Percentiles rank a stretch among this genome's conserved stretches.
phyloP scores from a whole-genome alignment of 495 filamentous ascomycete genomes.

The Melanomma pulvis-pyrius region DNA sequence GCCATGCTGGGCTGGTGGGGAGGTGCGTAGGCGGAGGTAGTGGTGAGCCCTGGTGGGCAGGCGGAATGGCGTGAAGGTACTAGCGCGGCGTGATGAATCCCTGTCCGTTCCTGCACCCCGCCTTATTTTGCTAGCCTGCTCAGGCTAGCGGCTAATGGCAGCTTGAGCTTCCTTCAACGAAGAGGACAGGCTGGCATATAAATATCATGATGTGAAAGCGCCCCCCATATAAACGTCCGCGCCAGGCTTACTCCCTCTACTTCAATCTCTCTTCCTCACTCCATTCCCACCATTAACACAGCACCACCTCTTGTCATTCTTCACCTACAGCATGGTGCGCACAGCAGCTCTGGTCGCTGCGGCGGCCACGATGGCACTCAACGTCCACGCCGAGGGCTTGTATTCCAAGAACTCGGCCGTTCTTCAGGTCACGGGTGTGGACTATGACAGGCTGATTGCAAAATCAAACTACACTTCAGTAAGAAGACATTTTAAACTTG shows the following conservation, averaged over 20 bases:
- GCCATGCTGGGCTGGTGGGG: constrained; percentile 58
- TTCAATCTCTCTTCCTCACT: background rate
- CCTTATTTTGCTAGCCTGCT: background rate
- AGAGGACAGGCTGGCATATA: constrained; percentile 30
- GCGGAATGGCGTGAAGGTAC: background rate
- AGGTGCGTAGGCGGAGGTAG: constrained; percentile 27
- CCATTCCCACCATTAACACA: background rate
- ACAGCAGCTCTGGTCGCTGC: constrained; percentile 44
- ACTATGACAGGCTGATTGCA: constrained; percentile 81
- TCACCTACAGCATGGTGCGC: constrained; percentile 43
- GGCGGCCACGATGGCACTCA: constrained; percentile 57
- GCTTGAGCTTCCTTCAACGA: constrained; percentile 7
- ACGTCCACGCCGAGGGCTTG: constrained; percentile 68
- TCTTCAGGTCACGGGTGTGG: constrained; percentile 79
- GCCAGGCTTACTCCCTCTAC: background rate
- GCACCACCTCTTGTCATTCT: constrained; percentile 6
- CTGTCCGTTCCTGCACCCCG: constrained; percentile 17
- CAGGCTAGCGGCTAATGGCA: background rate
- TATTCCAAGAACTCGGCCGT: constrained; percentile 90
- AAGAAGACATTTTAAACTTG: constrained; percentile 45
- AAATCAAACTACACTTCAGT: constrained; percentile 91
- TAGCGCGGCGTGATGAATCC: background rate
- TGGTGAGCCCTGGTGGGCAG: background rate
- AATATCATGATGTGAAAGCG: constrained; percentile 20
- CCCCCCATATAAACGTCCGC: constrained; percentile 18